Base-by-base conservation (phyloP, 768 basidiomycete species). In the Trametes gibbosa region DNA sequence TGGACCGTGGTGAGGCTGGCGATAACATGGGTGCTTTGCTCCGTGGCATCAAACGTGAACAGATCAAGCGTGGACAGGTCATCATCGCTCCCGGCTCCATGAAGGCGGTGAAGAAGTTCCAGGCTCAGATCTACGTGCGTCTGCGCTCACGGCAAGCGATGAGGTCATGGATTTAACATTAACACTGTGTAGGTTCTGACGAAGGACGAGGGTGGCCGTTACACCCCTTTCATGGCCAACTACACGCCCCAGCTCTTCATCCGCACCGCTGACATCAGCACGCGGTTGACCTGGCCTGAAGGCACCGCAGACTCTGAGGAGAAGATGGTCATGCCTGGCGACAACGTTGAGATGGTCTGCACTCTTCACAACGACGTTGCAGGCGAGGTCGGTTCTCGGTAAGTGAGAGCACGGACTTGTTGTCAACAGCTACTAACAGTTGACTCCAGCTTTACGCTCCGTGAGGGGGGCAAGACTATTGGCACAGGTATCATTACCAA, bases 11-110 rank as follows among this genome's bases (percentile, higher is more conserved):
- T 59, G 92, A 98, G 75, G 96, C 97, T 62, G 97, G 97, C 67
- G 97, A 99, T 76, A 98, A 98, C 81, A 98, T 98, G 93, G 97
- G 97, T 65, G 91, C 89, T 56, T 81, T 99, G 37, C 86, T 99
- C 46, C 93, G 97, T 74, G 95, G 97, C 71, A 79, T 98, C 74
- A 98, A 98, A 78, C 89, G 96, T 63, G 97, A 98, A 71, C 94
- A 98, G 75, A 79, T 99, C 69, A 83, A 84, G 63, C 90, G 97
- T 64, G 97, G 97, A 45, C 93, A 95, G 72, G 89, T 98, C 56
- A 84, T 99, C 70, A 84, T 87, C 66, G 81, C 85, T 32, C 95
- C 95, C 24, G 93, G 93, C 34, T 84, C 91, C 8, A 92, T 98
- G 77, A 96, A 95, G 76, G 81, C 91, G n/a, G 87, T 90, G 66